Percentiles rank a stretch among this genome's conserved stretches.
These are phyloP conservation scores for Gautieria morchelliformis DNA, from an alignment of 768 basidiomycete species.

Conservation along the genomic window DNA sequence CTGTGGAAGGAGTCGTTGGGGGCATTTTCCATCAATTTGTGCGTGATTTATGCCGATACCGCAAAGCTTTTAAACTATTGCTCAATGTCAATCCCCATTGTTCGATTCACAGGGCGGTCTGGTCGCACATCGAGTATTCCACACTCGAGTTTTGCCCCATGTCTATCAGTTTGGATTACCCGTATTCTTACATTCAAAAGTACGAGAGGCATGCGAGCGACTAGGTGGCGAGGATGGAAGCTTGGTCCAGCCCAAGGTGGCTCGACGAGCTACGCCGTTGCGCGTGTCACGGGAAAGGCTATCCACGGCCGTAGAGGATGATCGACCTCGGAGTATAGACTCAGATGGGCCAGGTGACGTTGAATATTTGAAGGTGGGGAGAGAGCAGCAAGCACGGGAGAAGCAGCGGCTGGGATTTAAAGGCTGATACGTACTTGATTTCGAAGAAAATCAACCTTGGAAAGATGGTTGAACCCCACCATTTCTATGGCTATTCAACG, in stretches of 20 bases:
- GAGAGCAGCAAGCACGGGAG: not conserved
- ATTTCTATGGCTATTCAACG: too few relatives aligned
- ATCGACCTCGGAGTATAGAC: too few relatives aligned
- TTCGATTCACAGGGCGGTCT: constrained; percentile 24
- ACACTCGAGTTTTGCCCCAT: constrained; percentile 32
- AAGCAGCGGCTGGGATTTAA: not conserved
- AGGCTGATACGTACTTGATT: not conserved
- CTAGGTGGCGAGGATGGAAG: constrained; percentile 41
- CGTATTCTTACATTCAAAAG: constrained; percentile 40
- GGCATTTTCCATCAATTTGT: constrained; percentile 77
- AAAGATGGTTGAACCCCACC: too few relatives aligned
- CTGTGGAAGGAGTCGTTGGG: constrained; percentile 67
- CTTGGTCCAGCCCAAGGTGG: constrained; percentile 14
- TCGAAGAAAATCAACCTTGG: too few relatives aligned
- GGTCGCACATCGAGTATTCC: constrained; percentile 31
- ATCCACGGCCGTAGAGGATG: not conserved
- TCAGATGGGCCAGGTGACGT: not conserved
- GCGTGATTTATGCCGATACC: constrained; percentile 20
- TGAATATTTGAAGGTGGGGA: not conserved
- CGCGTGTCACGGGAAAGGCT: not conserved
- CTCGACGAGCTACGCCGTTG: not conserved
- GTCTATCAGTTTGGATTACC: constrained; percentile 25
- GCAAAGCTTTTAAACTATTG: not conserved
- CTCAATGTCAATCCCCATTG: not conserved
- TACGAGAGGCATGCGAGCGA: constrained; percentile 29